Base-by-base conservation (phyloP, 768 basidiomycete genomes). In the Holtermanniella nyarrowii region DNA sequence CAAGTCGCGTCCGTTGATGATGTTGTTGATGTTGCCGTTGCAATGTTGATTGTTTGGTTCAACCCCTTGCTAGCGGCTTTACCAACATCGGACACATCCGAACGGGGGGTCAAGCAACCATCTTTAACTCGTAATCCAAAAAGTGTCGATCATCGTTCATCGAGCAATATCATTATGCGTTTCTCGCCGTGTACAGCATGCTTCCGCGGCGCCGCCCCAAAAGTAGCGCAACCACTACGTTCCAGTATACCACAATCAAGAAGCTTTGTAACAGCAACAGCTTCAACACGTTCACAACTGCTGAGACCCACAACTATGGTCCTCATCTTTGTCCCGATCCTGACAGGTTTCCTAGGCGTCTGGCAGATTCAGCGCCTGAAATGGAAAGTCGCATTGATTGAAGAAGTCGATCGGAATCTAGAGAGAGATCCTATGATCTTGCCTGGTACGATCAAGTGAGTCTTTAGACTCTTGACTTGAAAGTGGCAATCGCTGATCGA, bases 341-440 rank as follows among this genome's bases (percentile, higher is more conserved):
- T 95, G 66, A 88, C 89, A 0, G 88, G 90, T 59, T 84, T 78
- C 14, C 75, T 99, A 55, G 93, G 95, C 80, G 81, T 69, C 18
- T 97, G 93, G 93, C 95, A 99, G 73, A 75, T 99, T 26, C 80
- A 87, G 61, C 81, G 95, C 44, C 78, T 97, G 25, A 80, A 86
- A 69, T 99, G 95, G 95, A 99, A 99, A 73, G 76, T 93, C 42
- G 80, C 81, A 48, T 77, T 99, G 46, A 96, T 97, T 56, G 87
- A 95, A 58, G 87, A 96, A 63, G 77, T 97, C 27, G 85, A 95
- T 68, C 82, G 86, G 71, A 93, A 95, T 72, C 74, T 97, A 27
- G 78, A 84, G 56, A 76, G 84, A 14, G 80, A 79, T 26, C 84
- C 93, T 0, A 79, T 99, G 50, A 63, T 75, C 22, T 74, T 99